Base-by-base conservation (phyloP, 2,329 filamentous ascomycete genomes). In the Aureobasidium sp. region DNA sequence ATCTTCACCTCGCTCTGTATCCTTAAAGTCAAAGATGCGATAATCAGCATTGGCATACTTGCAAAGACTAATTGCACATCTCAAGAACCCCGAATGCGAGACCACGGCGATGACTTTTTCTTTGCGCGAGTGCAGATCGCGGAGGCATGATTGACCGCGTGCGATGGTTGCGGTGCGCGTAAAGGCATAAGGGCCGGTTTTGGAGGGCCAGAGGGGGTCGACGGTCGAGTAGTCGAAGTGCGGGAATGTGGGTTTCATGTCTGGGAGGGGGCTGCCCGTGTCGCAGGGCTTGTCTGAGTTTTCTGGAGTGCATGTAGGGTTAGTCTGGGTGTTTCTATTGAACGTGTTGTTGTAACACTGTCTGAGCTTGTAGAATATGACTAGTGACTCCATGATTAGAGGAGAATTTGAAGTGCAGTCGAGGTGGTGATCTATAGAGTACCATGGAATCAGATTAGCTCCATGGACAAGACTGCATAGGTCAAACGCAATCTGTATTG, bases 101-200 rank as follows among this genome's bases (percentile, higher is more conserved):
- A 89, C 84, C 0, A 88, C 85, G 11, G 85, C 77, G 60, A 89
- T 78, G 57, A 85, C 76, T 66, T 83, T 82, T 72, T 88, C 85
- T 0, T 81, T 79, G 0, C 85, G 77, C 14, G 67, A 66, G 64
- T 80, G 76, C 27, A 89, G 74, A 29, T 76, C 75, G 35, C 74
- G 72, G 1, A 88, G 75, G 45, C 77, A 78, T 0, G 72, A 70
- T 66, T 81, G 78, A 0, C 80, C 86, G 14, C 86, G 81, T 0
- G 74, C 75, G 4, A 87, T 70, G 40, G 88, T 78, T 29, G 81
- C 79, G 3, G 69, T 67, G 42, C 76, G 76, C 1, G 77, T 82
- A 73, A 81, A 83, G 19, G 78, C 80, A 70, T 86, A 88, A 7
- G 70, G 70, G 17, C 59, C 59, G 35, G 65, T 65, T 75, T 89